Conservation (phyloP, 176 grass and related monocot species). For the Saccharum officinarum region DNA sequence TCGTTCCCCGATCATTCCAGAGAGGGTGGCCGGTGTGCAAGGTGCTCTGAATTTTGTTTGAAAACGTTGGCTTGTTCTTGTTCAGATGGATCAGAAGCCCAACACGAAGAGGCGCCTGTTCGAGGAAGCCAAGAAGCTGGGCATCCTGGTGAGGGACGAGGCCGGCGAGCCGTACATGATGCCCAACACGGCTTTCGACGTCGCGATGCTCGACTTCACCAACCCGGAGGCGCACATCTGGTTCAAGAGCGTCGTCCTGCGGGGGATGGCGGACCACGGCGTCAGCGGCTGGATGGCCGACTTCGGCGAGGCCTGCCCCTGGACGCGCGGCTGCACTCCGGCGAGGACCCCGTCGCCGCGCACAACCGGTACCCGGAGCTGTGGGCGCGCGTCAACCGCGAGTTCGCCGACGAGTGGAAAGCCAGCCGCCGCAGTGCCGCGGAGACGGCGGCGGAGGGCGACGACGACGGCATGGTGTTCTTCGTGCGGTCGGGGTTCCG, state of each 20-base stretch:
- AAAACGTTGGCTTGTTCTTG: not conserved
- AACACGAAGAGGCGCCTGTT: conserved; percentile 57
- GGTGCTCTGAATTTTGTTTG: not conserved
- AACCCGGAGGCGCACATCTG: conserved; percentile 64
- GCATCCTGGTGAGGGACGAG: conserved; percentile 64
- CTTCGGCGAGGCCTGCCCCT: conserved; percentile 89
- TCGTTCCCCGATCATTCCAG: not conserved
- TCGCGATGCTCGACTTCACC: conserved; percentile 91
- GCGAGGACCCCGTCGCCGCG: conserved; percentile 68
- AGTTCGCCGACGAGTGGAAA: conserved; percentile 79
- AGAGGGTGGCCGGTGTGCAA: not conserved
- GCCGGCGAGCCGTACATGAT: conserved; percentile 83
- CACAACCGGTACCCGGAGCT: conserved; percentile 94
- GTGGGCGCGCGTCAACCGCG: conserved; percentile 87
- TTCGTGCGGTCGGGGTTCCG: conserved; percentile 87
- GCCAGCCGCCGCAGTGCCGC: not conserved
- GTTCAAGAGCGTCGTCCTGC: conserved; percentile 82
- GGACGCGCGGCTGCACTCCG: conserved; percentile 80
- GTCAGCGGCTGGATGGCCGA: conserved; percentile 95
- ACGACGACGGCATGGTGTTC: conserved; percentile 74
- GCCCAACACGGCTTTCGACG: conserved; percentile 92
- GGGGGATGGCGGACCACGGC: conserved; percentile 63
- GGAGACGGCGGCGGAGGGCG: not conserved
- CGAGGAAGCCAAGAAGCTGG: conserved; percentile 75
- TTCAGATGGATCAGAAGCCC: conserved; percentile 62